Evolutionary conservation across 345 rosid species (phyloP).

Genomic region (Gossypium raimondii): DNA sequence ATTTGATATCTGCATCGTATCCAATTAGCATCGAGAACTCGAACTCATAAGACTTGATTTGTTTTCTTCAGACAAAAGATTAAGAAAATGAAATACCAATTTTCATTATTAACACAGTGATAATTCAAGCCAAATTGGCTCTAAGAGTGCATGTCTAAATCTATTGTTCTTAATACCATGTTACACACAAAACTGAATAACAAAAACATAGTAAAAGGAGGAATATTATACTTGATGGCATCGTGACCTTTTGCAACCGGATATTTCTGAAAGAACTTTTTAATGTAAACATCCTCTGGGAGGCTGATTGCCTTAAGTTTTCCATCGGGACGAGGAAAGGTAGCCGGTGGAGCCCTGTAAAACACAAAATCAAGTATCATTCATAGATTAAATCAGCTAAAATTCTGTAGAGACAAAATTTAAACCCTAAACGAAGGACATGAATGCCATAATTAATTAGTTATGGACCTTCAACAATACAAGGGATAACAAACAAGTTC

Average conservation of each 20-base stretch:
- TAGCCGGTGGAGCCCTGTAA: slow-evolving; percentile 65
- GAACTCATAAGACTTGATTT: not conserved
- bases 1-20: not conserved
- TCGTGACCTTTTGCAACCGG: slow-evolving; percentile 56
- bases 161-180: not conserved
- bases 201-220: slow-evolving; percentile 6
- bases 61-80: not conserved
- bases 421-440: not conserved
- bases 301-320: slow-evolving; percentile 63
- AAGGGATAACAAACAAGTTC: slow-evolving; percentile 4
- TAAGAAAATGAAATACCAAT: not conserved
- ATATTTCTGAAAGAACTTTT: slow-evolving; percentile 57
- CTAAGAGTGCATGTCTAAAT: slow-evolving; percentile 5
- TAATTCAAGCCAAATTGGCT: slow-evolving; percentile 8
- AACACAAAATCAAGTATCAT: not conserved
- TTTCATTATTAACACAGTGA: not conserved
- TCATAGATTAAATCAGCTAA: slow-evolving; percentile 11
- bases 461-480: not conserved
- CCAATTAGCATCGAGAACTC: not conserved
- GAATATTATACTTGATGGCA: slow-evolving; percentile 54
- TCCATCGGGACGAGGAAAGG: slow-evolving; percentile 63
- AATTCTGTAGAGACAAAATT: not conserved
- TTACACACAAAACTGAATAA: not conserved
- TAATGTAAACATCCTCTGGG: slow-evolving; percentile 73
- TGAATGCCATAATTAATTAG: not conserved